Base-by-base conservation (phyloP, 2,329 filamentous ascomycete genomes). In the Chalaropsis thielavioides region DNA sequence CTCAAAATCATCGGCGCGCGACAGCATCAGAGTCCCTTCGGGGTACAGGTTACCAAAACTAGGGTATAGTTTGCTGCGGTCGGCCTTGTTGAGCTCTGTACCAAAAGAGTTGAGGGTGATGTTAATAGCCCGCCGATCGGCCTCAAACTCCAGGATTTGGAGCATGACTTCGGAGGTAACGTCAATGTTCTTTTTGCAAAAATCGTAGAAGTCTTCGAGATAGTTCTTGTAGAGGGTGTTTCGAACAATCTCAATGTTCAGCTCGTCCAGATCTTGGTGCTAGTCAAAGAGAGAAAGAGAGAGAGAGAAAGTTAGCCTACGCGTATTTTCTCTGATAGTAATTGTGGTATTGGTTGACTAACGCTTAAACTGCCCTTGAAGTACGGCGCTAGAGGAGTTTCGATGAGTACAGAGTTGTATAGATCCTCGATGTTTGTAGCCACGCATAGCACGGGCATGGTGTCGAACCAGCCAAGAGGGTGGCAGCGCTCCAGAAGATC, bases 161-260 rank as follows among this genome's bases (percentile, higher is more conserved):
- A 87, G 86, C 94, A 99, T 99, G 74, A 96, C 86, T 71, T 96
- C 91, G 54, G 90, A 82, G 0, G 94, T 99, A 77, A 97, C 88
- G 51, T 95, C 92, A 0, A 91, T 80, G 72, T 96, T 84, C 10
- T 86, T 88, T 77, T 92, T 96, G 76, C 97, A 88, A 75, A 96
- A 99, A 69, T 88, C 83, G 79, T 97, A 85, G 75, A 99, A 99
- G 74, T 97, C 94, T 75, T 99, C 94, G 7, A 99, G 83, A 74
- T 99, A 99, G 80, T 97, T 97, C 83, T 99, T 99, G 81, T 97
- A 99, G 43, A 99, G 81, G 0, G 92, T 99, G 77, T 99, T 99
- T 69, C 95, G 88, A 66, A 99, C 89, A 75, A 99, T 99, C 78
- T 99, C 94, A 71, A 99, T 99, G 78, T 99, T 99, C 72, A 99